Conservation (phyloP, 257 asterid species). For the Vinca minor region DNA sequence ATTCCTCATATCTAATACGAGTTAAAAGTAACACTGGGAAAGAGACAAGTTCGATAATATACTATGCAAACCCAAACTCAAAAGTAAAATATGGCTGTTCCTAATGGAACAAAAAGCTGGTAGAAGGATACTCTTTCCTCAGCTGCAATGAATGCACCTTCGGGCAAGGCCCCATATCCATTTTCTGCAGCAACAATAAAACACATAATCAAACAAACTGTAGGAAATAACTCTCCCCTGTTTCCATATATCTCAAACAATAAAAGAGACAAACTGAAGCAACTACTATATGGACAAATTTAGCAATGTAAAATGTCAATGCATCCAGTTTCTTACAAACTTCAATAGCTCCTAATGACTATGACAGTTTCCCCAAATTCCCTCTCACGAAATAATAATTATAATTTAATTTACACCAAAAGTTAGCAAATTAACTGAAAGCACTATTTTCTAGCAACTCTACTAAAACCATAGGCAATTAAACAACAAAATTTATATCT, state of each 20-base stretch:
- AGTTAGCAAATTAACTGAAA: background rate
- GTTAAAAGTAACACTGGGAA: conserved; percentile 38
- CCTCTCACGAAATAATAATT: background rate
- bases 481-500: too few species aligned
- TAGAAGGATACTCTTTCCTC: conserved; percentile 84
- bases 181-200: conserved; percentile 51
- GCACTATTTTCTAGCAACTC: too few species aligned
- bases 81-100: background rate
- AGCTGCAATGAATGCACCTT: conserved; percentile 89
- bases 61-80: background rate
- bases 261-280: too few species aligned
- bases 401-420: background rate
- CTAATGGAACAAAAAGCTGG: background rate
- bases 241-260: background rate
- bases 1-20: conserved; percentile 61
- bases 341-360: background rate
- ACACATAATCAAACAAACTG: background rate
- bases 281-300: too few species aligned
- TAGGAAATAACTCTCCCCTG: background rate
- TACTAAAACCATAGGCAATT: too few species aligned
- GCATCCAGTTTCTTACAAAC: background rate
- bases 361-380: background rate
- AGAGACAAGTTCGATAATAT: background rate
- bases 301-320: too few species aligned
- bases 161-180: conserved; percentile 94